Evolutionary conservation across 176 grass and related monocot species (phyloP), one percentile per base, ranked within the genome.

Genomic region (Areca catechu): DNA sequence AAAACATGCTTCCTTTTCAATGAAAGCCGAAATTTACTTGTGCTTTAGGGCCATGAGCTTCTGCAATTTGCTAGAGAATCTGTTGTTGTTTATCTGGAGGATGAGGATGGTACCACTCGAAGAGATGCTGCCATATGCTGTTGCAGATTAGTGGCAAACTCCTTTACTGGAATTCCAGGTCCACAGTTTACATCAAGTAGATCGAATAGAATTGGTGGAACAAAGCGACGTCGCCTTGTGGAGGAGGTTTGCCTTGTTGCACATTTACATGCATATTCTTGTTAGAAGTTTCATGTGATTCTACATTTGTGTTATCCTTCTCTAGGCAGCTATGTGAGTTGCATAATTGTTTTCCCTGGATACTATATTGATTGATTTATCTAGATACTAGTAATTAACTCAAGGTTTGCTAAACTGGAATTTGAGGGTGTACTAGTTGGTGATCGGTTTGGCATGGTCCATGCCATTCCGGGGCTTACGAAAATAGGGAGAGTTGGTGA

Each of bases 1-100:
- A 43, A 4, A 19, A 23, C 19, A 30, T 48, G 2, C 24, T 3
- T 53, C 10, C 5, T 20, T 12, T 22, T 9, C 10, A 63, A 1
- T 80, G 22, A 53, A 15, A 49, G 56, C 16, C 52, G 60, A 50
- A 54, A 70, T 70, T 20, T 65, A 52, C 79, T 53, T 75, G 28
- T 85, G 48, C 68, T 84, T 76, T 78, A 97, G 92, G 92, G 92
- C 65, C 84, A 97, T 63, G 92, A 97, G 72, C 92, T 97, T 70
- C 78, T 97, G 51, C 83, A 90, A 80, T 91, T 91, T 66, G 80
- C 86, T 61, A 85, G 75, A 85, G 86, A 91, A 48, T 82, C 80
- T 75, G 92, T 85, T 67, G 77, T 97, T 67, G 57, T 79, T 67
- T 97, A 91, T 82, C 66, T 97, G 72, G 92, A 97, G 62, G 92